Evolutionary conservation across 1,284 basidiomycete genomes (phyloP).

Genomic region (Trichosporon sp.): DNA sequence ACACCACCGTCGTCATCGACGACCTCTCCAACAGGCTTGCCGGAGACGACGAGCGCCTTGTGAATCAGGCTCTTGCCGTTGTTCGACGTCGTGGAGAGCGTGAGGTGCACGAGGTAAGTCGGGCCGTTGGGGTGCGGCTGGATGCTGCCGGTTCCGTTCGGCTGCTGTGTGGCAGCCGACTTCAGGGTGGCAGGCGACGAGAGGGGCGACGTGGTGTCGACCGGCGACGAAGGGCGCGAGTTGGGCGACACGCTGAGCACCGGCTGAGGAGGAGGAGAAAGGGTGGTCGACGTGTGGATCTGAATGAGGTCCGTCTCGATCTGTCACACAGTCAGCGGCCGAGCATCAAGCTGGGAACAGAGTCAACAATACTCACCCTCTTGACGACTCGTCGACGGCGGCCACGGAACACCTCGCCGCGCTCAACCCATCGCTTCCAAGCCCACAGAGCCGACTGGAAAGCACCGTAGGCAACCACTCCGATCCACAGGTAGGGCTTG

Average conservation of each 20-base stretch:
- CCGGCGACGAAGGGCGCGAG: slow-evolving; percentile 39
- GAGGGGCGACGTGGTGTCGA: slow-evolving; percentile 20
- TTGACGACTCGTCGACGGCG: slow-evolving; percentile 47
- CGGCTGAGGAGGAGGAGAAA: slow-evolving; percentile 29
- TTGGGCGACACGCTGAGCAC: slow-evolving; percentile 39
- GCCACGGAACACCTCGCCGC: slow-evolving; percentile 46
- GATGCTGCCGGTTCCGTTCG: slow-evolving; percentile 4
- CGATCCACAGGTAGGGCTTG: slow-evolving; percentile 71
- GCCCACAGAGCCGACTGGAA: slow-evolving; percentile 41
- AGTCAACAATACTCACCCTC: slow-evolving; percentile 33
- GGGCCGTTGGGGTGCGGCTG: slow-evolving; percentile 28
- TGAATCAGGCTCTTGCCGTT: slow-evolving; percentile 44
- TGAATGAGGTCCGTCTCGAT: slow-evolving; percentile 48
- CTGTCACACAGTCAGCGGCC: slow-evolving; percentile 19
- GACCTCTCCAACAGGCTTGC: slow-evolving; percentile 40
- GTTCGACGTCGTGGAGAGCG: slow-evolving; percentile 40
- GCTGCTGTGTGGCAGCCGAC: background rate
- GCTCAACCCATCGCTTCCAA: slow-evolving; percentile 47
- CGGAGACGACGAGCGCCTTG: slow-evolving; percentile 36
- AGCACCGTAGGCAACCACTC: slow-evolving; percentile 56
- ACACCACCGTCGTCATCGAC: slow-evolving; percentile 42
- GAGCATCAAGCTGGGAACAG: background rate
- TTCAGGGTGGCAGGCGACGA: slow-evolving; percentile 23
- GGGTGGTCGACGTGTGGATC: slow-evolving; percentile 37
- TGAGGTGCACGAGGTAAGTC: slow-evolving; percentile 39